Evolutionary conservation across 192 early-diverging fungal genomes (phyloP).

Genomic region (Entophlyctis helioformis): DNA sequence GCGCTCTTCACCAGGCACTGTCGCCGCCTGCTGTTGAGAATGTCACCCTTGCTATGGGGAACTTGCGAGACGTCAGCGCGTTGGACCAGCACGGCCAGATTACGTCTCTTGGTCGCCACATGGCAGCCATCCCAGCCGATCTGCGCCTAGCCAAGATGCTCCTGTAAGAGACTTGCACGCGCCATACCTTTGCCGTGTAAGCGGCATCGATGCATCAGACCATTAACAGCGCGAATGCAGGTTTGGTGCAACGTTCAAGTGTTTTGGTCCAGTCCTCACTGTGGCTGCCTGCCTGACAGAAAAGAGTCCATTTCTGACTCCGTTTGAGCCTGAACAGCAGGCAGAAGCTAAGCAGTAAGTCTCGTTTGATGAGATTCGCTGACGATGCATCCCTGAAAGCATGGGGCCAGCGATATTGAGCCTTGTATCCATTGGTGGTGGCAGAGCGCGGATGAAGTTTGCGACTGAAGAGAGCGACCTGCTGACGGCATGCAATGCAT

Average conservation of each 20-base stretch:
- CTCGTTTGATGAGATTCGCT: not conserved
- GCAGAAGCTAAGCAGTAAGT: conserved; percentile 37
- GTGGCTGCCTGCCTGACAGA: conserved; percentile 32
- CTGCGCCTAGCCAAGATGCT: conserved; percentile 33
- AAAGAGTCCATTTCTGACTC: conserved; percentile 39
- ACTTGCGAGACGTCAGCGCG: conserved; percentile 22
- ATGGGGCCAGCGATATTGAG: not conserved
- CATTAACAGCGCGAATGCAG: too few species aligned
- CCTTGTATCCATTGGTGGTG: not conserved
- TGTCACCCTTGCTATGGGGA: conserved; percentile 12
- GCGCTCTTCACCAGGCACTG: conserved; percentile 7
- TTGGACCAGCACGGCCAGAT: conserved; percentile 10
- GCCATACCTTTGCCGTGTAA: too few species aligned
- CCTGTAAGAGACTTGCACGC: too few species aligned
- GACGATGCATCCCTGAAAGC: too few species aligned
- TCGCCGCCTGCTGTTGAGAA: conserved; percentile 19
- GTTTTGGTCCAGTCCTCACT: conserved; percentile 28
- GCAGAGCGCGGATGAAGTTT: conserved; percentile 27
- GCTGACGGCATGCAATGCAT: conserved; percentile 48
- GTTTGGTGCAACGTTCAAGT: conserved; percentile 30
- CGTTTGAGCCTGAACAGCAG: conserved; percentile 32
- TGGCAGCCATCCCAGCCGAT: conserved; percentile 29
- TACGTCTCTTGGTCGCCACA: conserved; percentile 24
- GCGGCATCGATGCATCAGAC: too few species aligned
- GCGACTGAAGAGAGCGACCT: conserved; percentile 45